Evolutionary conservation across 2,329 filamentous ascomycete species (phyloP), one percentile per base, ranked within the genome.

Genomic region (Hypoxylon sp.): DNA sequence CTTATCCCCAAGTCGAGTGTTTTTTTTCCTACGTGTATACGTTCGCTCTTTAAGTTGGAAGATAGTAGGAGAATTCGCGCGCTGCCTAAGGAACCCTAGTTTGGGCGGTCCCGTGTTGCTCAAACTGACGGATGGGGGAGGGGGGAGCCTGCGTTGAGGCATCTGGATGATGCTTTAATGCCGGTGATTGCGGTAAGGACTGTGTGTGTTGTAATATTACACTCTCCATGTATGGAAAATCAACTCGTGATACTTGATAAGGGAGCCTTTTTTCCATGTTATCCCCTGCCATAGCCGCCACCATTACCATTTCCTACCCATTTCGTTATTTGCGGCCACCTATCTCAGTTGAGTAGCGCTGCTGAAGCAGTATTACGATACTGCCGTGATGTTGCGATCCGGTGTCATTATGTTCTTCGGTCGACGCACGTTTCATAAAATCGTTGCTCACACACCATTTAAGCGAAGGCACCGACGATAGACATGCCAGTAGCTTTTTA

Each of bases 401-500:
- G 17, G 58, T 36, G 25, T 52, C 17, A 17, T 52, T 17, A 23
- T 34, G 48, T 48, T 45, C 23, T 49, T 46, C n/a, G 13, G 17
- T 52, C 55, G 50, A 19, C 56, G 57, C 51, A 51, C 34, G 13
- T 19, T 61, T 59, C 41, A 30, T 52, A 46, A 60, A 5, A 43
- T 50, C 28, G 14, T 48, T 62, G 45, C 50, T 11, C n/a, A 14
- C 21, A 13, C 30, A 23, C 45, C 30, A 25, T 56, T 75, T 81
- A 84, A 32, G 82, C 82, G 66, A 83, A 84, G 19, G 81, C 81
- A 67, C 82, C 82, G 45, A 84, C 81, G 60, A 83, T 75, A 17
- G 82, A 82, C 82, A 84, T 84, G 67, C 79, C 81, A 49, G 77
- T 74, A 67, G 82, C 82, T 83, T 55, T 19, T 63, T 43, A 52